Conservation (phyloP, 2,329 filamentous ascomycete species). For the Xylaria hypoxylon region DNA sequence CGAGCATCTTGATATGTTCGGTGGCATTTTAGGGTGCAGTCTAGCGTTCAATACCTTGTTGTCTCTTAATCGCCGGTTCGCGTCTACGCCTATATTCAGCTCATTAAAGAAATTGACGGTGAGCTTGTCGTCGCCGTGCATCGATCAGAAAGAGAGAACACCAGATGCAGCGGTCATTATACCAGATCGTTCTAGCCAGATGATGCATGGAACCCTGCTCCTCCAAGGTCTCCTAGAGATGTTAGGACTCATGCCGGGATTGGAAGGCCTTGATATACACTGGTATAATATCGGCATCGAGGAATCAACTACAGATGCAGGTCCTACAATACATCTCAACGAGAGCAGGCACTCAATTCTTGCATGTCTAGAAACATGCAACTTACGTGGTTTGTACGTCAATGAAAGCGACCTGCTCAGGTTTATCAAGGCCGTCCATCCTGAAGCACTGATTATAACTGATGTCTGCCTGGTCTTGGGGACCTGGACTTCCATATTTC, state of each 20-base stretch:
- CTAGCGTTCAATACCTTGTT: constrained; percentile 7
- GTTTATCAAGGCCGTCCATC: constrained; percentile 7
- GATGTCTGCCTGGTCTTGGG: neutral
- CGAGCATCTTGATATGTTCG: neutral
- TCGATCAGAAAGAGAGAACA: no score
- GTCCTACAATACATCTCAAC: neutral
- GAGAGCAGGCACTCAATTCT: no score
- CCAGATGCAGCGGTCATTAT: no score
- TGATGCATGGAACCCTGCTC: neutral
- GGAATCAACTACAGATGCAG: neutral
- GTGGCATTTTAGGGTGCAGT: neutral
- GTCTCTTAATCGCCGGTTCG: neutral
- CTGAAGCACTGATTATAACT: neutral
- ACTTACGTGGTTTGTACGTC: constrained; percentile 1
- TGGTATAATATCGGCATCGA: constrained; percentile 5
- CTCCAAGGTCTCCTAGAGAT: constrained; percentile 2
- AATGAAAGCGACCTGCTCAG: neutral
- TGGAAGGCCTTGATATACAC: constrained; percentile 18
- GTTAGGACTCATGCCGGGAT: neutral
- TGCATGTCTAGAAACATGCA: neutral
- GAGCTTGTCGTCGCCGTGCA: neutral
- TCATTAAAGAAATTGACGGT: neutral
- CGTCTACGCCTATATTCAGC: neutral
- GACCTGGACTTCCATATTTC: constrained; percentile 4
- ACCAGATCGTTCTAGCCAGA: no score